A percentile compares a stretch with the other conserved stretches of the same genome.
Conservation (phyloP, 1,284 basidiomycete species). For the Porphyrellus sp. region DNA sequence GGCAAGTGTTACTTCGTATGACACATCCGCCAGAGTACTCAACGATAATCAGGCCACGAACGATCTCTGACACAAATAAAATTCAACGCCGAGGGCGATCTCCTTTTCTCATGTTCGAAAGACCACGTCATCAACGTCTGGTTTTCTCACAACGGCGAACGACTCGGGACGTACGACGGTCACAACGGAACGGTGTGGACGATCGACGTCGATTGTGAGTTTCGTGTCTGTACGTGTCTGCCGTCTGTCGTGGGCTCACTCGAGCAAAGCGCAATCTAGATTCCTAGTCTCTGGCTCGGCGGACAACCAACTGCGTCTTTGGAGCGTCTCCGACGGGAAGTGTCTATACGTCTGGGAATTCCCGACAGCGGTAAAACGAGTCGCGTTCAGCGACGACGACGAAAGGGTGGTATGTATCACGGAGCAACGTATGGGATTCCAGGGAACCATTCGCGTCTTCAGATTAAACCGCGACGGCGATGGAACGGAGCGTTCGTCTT, state of each 20-base stretch:
- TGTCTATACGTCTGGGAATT: constrained; percentile 96
- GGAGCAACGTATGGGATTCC: constrained; percentile 93
- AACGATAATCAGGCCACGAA: constrained; percentile 77
- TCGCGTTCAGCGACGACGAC: constrained; percentile 87
- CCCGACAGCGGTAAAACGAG: constrained; percentile 95
- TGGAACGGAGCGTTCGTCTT: constrained; percentile 60
- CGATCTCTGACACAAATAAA: constrained; percentile 96
- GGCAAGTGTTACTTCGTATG: constrained; percentile 18
- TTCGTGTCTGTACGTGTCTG: constrained; percentile 4
- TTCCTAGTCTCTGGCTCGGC: constrained; percentile 86
- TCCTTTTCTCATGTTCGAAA: constrained; percentile 95
- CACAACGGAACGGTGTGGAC: constrained; percentile 98
- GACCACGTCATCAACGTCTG: constrained; percentile 95
- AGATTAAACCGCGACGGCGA: constrained; percentile 80
- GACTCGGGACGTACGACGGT: constrained; percentile 94
- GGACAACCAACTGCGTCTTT: constrained; percentile 91
- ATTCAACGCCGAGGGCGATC: constrained; percentile 94
- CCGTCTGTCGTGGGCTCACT: background rate
- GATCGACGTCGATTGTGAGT: constrained; percentile 91
- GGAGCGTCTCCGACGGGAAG: constrained; percentile 88
- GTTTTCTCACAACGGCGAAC: constrained; percentile 98
- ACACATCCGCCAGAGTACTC: background rate
- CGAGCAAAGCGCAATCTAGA: constrained; percentile 72
- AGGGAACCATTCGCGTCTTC: constrained; percentile 87
- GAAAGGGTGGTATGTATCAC: constrained; percentile 88